phyloP scores from a whole-genome alignment of 2,329 filamentous ascomycete species.

The Phyllosticta ampelicida region DNA sequence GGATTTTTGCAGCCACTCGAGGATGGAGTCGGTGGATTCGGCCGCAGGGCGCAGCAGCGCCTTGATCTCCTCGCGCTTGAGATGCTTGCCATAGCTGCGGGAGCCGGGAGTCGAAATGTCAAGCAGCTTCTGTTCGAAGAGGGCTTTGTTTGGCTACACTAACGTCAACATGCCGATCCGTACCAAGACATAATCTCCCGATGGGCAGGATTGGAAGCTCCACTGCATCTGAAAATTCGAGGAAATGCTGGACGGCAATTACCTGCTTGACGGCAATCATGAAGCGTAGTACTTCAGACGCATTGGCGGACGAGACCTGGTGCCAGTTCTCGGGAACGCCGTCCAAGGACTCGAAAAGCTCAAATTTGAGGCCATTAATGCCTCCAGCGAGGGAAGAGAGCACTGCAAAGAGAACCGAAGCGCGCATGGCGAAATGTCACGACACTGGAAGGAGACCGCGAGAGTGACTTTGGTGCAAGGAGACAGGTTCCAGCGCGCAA shows the following conservation, averaged over 20 bases:
- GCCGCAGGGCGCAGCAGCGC: constrained; percentile 42
- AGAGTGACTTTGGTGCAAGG: background rate
- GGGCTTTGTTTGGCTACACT: constrained; percentile 35
- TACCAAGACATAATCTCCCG: background rate
- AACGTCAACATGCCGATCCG: background rate
- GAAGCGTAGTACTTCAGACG: constrained; percentile 24
- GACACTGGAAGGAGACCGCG: background rate
- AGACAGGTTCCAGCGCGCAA: background rate
- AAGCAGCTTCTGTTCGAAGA: constrained; percentile 49
- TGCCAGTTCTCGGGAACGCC: constrained; percentile 27
- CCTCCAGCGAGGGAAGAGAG: constrained; percentile 22
- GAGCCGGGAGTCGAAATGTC: constrained; percentile 52
- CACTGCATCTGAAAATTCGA: no score
- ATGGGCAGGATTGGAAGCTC: no score
- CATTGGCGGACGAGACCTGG: constrained; percentile 22
- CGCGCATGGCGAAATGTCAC: constrained; percentile 18
- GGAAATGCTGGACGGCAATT: constrained; percentile 7
- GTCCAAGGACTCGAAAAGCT: constrained; percentile 24
- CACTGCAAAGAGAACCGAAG: constrained; percentile 19
- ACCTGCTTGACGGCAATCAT: constrained; percentile 30
- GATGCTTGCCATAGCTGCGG: constrained; percentile 48
- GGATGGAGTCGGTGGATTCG: constrained; percentile 38
- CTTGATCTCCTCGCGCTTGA: constrained; percentile 50
- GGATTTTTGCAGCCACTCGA: constrained; percentile 45
- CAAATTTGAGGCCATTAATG: constrained; percentile 19